Evolutionary conservation across 1,284 basidiomycete species (phyloP), one percentile per base, ranked within the genome.

Genomic region (Austroboletus olivaceoglutinosus): DNA sequence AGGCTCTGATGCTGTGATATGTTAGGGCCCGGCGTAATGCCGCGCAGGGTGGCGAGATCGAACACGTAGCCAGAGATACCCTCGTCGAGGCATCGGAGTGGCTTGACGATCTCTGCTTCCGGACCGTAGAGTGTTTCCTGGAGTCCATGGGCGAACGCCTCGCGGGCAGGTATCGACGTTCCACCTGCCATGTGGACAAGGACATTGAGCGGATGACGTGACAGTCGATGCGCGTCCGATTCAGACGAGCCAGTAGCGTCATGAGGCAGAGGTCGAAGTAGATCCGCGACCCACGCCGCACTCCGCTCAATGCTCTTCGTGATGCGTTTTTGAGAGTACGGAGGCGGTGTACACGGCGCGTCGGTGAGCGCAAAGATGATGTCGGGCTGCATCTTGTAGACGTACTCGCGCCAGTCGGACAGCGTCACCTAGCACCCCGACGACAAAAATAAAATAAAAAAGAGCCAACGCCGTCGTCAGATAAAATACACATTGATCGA

Each of bases 301-400:
- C 82, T 83, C 21, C 89, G 75, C 44, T 87, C 83, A 46, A 91
- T 75, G 61, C 83, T 85, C 62, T 91, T 92, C 25, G 77, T 82
- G 5, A 85, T 65, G 11, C 89, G 81, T 58, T 86, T 91, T 60
- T 89, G 85, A 5, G 84, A 87, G 54, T 83, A 77, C 0, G 84
- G 80, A 0, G 80, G 75, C 1, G 72, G 57, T 0, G 83, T 86
- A 61, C 80, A 80, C 0, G 88, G 86, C 1, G 75, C 82, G 55
- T 93, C 90, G 1, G 81, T 75, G 16, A 91, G 73, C 0, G 89
- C 82, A 50, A 89, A 73, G 12, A 87, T 77, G 19, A 91, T 56
- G 60, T 93, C 89, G 1, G 90, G 88, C 22, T 77, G 73, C 62
- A 78, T 81, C 2, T 74, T 65, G 8, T 69, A 56, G 3, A 74